A percentile compares a stretch with the other conserved stretches of the same genome.
Conservation (phyloP, 371 early-diverging fungal species). For the Funneliformis caledonium region DNA sequence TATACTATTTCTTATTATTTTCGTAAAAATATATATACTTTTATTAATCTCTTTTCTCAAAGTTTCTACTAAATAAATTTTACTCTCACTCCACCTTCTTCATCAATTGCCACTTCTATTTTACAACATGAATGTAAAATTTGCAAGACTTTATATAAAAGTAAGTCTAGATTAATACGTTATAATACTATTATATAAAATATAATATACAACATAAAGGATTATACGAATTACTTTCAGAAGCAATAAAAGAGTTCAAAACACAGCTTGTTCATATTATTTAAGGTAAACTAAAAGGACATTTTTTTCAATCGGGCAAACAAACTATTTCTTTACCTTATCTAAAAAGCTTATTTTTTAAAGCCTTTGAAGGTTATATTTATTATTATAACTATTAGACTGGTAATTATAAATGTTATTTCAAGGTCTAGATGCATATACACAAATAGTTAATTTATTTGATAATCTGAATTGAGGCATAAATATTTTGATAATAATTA, state of each 20-base stretch:
- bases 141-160: neutral
- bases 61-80: too few relatives aligned
- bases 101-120: neutral
- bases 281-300: constrained; percentile 8
- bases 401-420: neutral
- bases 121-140: constrained; percentile 10
- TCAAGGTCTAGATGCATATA: constrained; percentile 18
- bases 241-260: neutral
- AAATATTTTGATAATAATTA: too few relatives aligned
- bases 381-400: neutral
- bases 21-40: too few relatives aligned
- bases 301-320: neutral
- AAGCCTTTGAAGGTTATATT: too few relatives aligned
- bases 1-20: too few relatives aligned
- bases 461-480: too few relatives aligned
- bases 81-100: neutral
- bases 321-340: constrained; percentile 11
- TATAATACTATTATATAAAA: neutral
- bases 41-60: too few relatives aligned
- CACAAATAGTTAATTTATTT: too few relatives aligned
- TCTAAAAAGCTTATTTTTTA: too few relatives aligned
- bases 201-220: neutral
- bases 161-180: neutral
- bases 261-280: too few relatives aligned
- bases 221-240: neutral